phyloP scores from a whole-genome alignment of 371 early-diverging fungal species.

The Apophysomyces trapeziformis region DNA sequence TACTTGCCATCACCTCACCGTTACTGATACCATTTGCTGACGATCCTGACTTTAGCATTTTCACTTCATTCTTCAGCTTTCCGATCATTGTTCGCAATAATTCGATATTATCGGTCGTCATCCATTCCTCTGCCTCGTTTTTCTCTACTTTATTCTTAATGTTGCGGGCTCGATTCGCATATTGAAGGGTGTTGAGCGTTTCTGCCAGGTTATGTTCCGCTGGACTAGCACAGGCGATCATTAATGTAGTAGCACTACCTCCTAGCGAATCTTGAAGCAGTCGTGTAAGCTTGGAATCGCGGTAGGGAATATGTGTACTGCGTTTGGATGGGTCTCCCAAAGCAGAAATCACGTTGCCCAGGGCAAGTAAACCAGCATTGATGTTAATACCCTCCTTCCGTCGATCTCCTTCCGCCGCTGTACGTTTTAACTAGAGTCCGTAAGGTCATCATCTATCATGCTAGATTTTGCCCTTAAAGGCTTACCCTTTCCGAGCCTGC shows the following conservation, averaged over 20 bases:
- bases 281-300: constrained; percentile 98
- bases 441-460: background rate
- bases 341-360: constrained; percentile 99
- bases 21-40: constrained; percentile 8
- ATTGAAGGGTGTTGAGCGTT: constrained; percentile 92
- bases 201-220: constrained; percentile 85
- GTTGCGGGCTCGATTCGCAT: constrained; percentile 89
- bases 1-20: background rate
- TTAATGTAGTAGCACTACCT: constrained; percentile 89
- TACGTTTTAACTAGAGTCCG: constrained; percentile 78
- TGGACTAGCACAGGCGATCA: constrained; percentile 94
- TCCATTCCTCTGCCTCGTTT: constrained; percentile 73
- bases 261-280: constrained; percentile 97
- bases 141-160: constrained; percentile 85
- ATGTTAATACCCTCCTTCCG: constrained; percentile 98
- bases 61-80: constrained; percentile 61
- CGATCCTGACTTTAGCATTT: constrained; percentile 33
- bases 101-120: constrained; percentile 64
- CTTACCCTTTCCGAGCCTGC: constrained; percentile 97
- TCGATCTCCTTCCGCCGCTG: constrained; percentile 93
- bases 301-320: constrained; percentile 88
- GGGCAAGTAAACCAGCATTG: constrained; percentile 96
- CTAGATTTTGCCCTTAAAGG: background rate
- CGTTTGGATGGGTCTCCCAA: constrained; percentile 86
- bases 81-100: constrained; percentile 58